Conservation (phyloP, 352 stramenopile genomes). For the Phytophthora pseudosyringae region DNA sequence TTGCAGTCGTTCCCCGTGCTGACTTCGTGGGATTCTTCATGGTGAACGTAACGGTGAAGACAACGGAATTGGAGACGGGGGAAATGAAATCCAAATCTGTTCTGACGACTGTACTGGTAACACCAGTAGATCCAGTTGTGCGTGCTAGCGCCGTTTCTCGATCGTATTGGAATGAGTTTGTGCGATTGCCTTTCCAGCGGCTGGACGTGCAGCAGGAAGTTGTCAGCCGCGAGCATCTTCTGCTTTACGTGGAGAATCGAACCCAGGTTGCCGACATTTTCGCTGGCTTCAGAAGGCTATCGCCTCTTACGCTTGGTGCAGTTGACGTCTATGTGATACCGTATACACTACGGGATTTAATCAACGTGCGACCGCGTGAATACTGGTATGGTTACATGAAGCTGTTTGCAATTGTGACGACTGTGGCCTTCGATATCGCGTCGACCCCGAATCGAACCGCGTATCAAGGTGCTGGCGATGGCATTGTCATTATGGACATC, state of each 20-base stretch:
- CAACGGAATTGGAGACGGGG: slow-evolving; percentile 41
- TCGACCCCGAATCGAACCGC: slow-evolving; percentile 32
- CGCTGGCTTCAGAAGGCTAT: slow-evolving; percentile 35
- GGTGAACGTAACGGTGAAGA: slow-evolving; percentile 42
- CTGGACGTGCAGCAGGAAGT: slow-evolving; percentile 43
- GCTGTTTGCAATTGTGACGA: slow-evolving; percentile 52
- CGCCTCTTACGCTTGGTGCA: slow-evolving; percentile 25
- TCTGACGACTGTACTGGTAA: slow-evolving; percentile 36
- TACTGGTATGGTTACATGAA: slow-evolving; percentile 44
- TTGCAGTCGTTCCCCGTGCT: slow-evolving; percentile 39
- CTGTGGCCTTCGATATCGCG: slow-evolving; percentile 47
- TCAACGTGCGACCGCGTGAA: slow-evolving; percentile 39
- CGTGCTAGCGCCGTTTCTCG: slow-evolving; percentile 22
- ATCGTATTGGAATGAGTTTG: slow-evolving; percentile 40
- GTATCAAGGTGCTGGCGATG: slow-evolving; percentile 38
- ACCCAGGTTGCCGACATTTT: slow-evolving; percentile 48
- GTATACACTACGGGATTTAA: slow-evolving; percentile 31
- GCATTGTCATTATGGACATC: slow-evolving; percentile 48
- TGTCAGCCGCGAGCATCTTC: slow-evolving; percentile 40
- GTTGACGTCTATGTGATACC: slow-evolving; percentile 47
- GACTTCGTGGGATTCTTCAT: slow-evolving; percentile 56
- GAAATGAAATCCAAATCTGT: slow-evolving; percentile 31
- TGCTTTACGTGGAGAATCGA: slow-evolving; percentile 48
- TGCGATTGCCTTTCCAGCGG: slow-evolving; percentile 49
- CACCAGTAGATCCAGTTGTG: slow-evolving; percentile 36